Evolutionary conservation across 805 yeast genomes (phyloP).

Genomic region (Schizosaccharomyces lindneri): DNA sequence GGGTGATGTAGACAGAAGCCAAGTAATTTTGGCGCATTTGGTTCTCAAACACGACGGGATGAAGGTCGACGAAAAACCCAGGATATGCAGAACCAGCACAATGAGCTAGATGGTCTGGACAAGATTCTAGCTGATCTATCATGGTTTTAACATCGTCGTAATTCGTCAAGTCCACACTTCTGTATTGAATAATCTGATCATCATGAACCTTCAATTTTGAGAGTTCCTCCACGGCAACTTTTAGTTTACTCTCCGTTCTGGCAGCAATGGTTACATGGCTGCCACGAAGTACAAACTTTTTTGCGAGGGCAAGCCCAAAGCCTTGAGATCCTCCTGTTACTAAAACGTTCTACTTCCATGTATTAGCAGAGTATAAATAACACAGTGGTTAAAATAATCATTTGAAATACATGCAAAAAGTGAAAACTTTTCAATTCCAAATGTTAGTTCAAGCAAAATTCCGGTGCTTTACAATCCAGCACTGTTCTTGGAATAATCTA

Average conservation of each 20-base stretch:
- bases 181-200: not conserved
- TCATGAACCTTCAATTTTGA: not conserved
- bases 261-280: conserved; percentile 19
- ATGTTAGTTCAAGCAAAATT: too few relatives aligned
- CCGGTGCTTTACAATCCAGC: too few relatives aligned
- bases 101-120: not conserved
- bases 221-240: not conserved
- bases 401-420: too few relatives aligned
- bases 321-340: conserved; percentile 24
- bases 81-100: not conserved
- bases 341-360: conserved; percentile 4
- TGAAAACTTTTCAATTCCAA: too few relatives aligned
- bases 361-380: too few relatives aligned
- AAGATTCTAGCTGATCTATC: not conserved
- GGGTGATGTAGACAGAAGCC: not conserved
- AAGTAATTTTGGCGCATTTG: not conserved
- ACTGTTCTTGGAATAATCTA: too few relatives aligned
- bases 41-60: not conserved
- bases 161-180: not conserved
- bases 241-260: not conserved
- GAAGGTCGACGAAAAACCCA: conserved; percentile 1
- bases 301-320: conserved; percentile 21
- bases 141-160: not conserved
- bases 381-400: too few relatives aligned
- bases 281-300: conserved; percentile 21